A percentile compares a stretch with the other conserved stretches of the same genome.
Conservation (phyloP, 768 basidiomycete species). For the Sporobolomyces phaffii region DNA sequence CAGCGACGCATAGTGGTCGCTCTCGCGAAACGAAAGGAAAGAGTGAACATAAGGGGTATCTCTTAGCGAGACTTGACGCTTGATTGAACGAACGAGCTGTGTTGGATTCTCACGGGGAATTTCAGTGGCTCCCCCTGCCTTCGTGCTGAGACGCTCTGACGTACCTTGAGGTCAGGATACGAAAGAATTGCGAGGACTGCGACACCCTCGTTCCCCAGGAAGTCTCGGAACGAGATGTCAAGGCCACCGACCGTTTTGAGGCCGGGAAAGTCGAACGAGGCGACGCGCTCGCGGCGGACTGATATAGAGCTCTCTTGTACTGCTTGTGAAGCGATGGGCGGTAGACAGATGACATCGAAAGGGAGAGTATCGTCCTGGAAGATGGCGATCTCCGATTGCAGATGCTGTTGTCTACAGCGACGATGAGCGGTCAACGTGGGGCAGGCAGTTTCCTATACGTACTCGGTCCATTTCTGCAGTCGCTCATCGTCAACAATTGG, state of each 20-base stretch:
- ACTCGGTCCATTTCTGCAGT: neutral
- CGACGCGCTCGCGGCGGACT: neutral
- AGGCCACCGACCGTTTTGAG: conserved; percentile 40
- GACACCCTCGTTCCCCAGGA: conserved; percentile 32
- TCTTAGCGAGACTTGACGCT: conserved; percentile 23
- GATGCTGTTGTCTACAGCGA: neutral
- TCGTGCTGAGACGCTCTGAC: too few relatives aligned
- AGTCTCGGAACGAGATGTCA: conserved; percentile 41
- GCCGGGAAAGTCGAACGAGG: neutral
- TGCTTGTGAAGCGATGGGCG: too few relatives aligned
- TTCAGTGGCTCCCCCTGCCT: too few relatives aligned
- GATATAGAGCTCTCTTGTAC: neutral
- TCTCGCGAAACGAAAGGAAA: conserved; percentile 44
- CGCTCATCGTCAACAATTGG: too few relatives aligned
- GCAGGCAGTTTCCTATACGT: too few relatives aligned
- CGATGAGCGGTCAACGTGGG: too few relatives aligned
- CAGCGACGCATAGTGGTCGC: conserved; percentile 32
- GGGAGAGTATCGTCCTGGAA: neutral
- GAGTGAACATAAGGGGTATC: conserved; percentile 43
- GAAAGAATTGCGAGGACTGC: conserved; percentile 40
- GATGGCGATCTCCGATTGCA: neutral
- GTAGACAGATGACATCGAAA: neutral
- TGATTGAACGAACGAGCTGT: conserved; percentile 39
- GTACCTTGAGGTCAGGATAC: conserved; percentile 41
- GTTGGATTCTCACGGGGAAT: too few relatives aligned